Conservation (phyloP, 176 grass and related monocot genomes). For the Bolboschoenus planiculmis region DNA sequence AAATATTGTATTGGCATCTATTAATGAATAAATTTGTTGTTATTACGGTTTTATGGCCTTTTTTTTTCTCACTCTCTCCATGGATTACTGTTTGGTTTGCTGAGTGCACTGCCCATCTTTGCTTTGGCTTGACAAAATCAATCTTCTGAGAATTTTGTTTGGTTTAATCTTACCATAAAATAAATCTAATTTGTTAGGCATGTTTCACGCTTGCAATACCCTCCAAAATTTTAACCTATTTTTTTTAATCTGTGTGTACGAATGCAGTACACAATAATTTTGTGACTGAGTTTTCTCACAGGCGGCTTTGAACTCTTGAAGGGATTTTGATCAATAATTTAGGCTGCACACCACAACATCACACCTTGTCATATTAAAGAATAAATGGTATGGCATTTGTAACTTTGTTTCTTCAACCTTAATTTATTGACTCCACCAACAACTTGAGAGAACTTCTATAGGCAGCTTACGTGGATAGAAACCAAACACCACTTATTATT, state of each 20-base stretch:
- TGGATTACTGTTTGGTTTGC: background rate
- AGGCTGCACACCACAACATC: background rate
- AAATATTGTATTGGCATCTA: background rate
- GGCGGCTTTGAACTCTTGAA: background rate
- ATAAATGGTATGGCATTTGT: background rate
- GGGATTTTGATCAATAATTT: background rate
- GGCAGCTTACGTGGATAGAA: background rate
- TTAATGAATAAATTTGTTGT: background rate
- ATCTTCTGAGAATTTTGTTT: background rate
- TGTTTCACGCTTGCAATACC: background rate
- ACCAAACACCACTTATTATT: background rate
- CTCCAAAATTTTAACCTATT: background rate
- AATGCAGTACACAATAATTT: background rate
- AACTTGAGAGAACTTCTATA: background rate
- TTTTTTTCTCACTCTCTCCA: background rate
- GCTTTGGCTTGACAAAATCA: background rate
- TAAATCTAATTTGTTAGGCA: background rate
- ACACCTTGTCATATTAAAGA: background rate
- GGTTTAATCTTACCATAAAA: background rate
- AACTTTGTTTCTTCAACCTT: background rate
- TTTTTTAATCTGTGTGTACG: background rate
- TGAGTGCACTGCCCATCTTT: background rate
- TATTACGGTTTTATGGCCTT: background rate
- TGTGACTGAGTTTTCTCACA: background rate
- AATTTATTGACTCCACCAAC: background rate